phyloP scores from a whole-genome alignment of 495 filamentous ascomycete species.

The Xylaria curta region DNA sequence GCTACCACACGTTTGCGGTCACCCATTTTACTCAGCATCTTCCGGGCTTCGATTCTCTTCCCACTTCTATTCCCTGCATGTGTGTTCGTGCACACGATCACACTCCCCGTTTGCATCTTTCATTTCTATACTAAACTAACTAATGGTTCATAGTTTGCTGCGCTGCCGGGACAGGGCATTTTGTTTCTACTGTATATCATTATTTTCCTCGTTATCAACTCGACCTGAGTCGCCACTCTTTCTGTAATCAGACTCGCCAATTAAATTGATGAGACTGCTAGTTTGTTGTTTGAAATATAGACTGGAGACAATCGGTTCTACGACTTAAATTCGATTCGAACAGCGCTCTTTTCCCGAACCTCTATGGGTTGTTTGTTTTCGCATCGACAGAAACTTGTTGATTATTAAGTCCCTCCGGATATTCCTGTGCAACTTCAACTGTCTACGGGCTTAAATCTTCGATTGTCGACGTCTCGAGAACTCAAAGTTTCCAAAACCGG shows the following conservation, averaged over 20 bases:
- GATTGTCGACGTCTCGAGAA: slow-evolving; percentile 33
- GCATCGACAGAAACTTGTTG: slow-evolving; percentile 7
- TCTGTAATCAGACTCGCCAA: not conserved
- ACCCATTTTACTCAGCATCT: slow-evolving; percentile 1
- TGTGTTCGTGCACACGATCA: slow-evolving; percentile 18
- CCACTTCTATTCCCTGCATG: not conserved
- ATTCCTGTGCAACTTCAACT: slow-evolving; percentile 1
- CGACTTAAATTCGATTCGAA: slow-evolving; percentile 11
- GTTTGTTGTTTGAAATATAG: slow-evolving; percentile 20
- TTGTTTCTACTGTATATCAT: slow-evolving; percentile 7
- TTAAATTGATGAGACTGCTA: not conserved
- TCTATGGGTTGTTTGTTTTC: slow-evolving; percentile 14
- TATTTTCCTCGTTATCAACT: not conserved
- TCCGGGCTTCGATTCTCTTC: not conserved
- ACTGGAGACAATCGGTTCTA: slow-evolving; percentile 12
- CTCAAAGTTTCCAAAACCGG: slow-evolving; percentile 28
- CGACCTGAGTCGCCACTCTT: not conserved
- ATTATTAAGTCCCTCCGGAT: not conserved
- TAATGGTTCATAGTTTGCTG: slow-evolving; percentile 25
- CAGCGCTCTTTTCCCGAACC: slow-evolving; percentile 14
- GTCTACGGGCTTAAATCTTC: slow-evolving; percentile 19
- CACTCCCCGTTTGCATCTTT: not conserved
- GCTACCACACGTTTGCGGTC: not conserved
- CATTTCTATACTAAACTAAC: not conserved
- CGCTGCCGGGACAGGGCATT: slow-evolving; percentile 15